Base-by-base conservation (phyloP, 306 rosid species). In the Cucumis melo region DNA sequence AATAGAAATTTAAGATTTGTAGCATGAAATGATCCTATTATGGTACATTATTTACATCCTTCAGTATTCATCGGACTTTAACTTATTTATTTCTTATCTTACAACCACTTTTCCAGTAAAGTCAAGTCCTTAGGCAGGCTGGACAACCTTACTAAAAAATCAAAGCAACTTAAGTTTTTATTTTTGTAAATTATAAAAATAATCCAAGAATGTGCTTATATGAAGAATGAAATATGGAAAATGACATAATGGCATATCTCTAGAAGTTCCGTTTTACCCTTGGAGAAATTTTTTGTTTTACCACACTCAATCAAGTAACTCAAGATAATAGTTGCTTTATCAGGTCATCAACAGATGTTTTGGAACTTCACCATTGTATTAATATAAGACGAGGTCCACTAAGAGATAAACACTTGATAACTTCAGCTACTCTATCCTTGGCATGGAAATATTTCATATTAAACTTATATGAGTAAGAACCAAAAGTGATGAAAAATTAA, bases 301-400 rank as follows among this genome's bases (percentile, higher is more conserved):
- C 91, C 88, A 75, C 86, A 87, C 21, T 87, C 89, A 58, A 86
- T 82, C 82, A 93, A 38, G 84, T 86, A 87, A 80, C 88, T 83
- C 84, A 93, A 84, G 50, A 88, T 70, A 23, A 88, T 91, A 55
- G 94, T 87, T 38, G 90, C 88, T 78, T 88, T 89, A 24, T 83
- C 83, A 8, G 77, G 73, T 39, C 91, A 92, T 77, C 93, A 94
- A 67, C 96, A 91, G 51, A 90, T 57, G 48, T 88, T 85, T 74
- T 80, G 91, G 77, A 93, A 90, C 78, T 81, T 90, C 84, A 77
- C 80, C 88, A 91, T 86, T 21, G 98, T 88, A 48, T 87, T 41
- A 23, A 91, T 54, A 80, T 89, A 88, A 8, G 88, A 87, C 42
- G 86, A 77, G 68, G 83, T 91, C 97, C 98, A 77, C 82, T 79